These are phyloP conservation scores for Schwanniomyces sp. DNA, from an alignment of 805 yeast genomes.

Conservation along the genomic window DNA sequence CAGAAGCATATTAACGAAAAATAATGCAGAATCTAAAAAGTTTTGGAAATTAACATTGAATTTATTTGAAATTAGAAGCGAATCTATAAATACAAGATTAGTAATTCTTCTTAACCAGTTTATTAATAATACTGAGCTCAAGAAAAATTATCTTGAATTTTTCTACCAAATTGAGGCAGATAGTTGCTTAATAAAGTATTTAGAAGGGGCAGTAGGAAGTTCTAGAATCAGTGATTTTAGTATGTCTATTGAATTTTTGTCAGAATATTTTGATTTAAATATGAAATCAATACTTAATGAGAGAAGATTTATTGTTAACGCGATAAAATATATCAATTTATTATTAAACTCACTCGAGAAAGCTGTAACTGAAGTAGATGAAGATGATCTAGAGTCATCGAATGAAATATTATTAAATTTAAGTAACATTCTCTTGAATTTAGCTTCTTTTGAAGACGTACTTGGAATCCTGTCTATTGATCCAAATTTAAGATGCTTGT, in stretches of 20 bases:
- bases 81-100: slow-evolving; percentile 9
- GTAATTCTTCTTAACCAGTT: slow-evolving; percentile 32
- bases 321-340: slow-evolving; percentile 4
- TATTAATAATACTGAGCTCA: slow-evolving; percentile 22
- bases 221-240: slow-evolving; percentile 1
- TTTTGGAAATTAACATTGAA: slow-evolving; percentile 17
- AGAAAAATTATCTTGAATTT: slow-evolving; percentile 11
- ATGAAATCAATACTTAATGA: not conserved
- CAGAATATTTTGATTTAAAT: slow-evolving; percentile 8
- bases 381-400: slow-evolving; percentile 10
- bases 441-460: slow-evolving; percentile 20
- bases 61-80: slow-evolving; percentile 5
- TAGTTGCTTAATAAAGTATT: not conserved
- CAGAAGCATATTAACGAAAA: slow-evolving; percentile 8
- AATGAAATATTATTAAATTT: slow-evolving; percentile 12
- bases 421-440: slow-evolving; percentile 12
- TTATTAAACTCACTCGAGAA: slow-evolving; percentile 2
- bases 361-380: slow-evolving; percentile 3
- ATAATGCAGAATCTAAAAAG: not conserved
- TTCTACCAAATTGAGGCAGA: slow-evolving; percentile 10
- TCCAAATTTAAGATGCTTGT: slow-evolving; percentile 7
- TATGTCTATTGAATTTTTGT: slow-evolving; percentile 6
- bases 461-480: not conserved
- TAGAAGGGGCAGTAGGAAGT: not conserved
- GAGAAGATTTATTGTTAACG: not conserved